Base-by-base conservation (phyloP, 2,329 filamentous ascomycete genomes). In the Lizonia empirigonia region DNA sequence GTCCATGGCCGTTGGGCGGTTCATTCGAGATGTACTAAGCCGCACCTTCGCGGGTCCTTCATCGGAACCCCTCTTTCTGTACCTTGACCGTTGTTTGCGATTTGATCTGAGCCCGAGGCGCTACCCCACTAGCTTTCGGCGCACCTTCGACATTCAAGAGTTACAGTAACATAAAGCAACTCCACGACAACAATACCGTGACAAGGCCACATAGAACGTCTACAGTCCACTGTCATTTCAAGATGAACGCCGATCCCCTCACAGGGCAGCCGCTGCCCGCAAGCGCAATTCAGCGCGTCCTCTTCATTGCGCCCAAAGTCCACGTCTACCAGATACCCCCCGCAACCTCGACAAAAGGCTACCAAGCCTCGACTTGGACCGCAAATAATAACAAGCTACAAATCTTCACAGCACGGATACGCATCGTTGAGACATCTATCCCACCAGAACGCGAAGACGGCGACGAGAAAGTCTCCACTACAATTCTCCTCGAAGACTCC, bases 321-420 rank as follows among this genome's bases (percentile, higher is more conserved):
- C 90, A 95, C 78, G 83, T 96, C 78, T 96, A 96, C 81, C 85
- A 88, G 68, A 91, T 95, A 71, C 91, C 91, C 15, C 90, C 91
- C 19, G 79, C 91, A 50, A 81, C 86, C 35, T 88, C 87, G 15
- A 90, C 85, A 64, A 88, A 88, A 71, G 91, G 91, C 72, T 89
- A 96, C 79, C 82, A 82, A 27, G 91, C 91, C 52, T 81, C 86
- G 10, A 77, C 82, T 57, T 96, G 91, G 91, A 95, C 90, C 22
- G 73, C 77, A 53, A 82, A 85, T 53, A 80, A 82, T 58, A 81
- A 84, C 62, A 78, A 78, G 30, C 84, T 86, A 29, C 86, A 90
- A 70, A 95, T 96, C 76, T 95, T 96, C 78, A 93, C 90, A 39
- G 89, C 88, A 34, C 88, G 90, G 38, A 76, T 94, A 45, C 89